Base-by-base conservation (phyloP, 2,329 filamentous ascomycete genomes). In the Paecilomyces sp. region DNA sequence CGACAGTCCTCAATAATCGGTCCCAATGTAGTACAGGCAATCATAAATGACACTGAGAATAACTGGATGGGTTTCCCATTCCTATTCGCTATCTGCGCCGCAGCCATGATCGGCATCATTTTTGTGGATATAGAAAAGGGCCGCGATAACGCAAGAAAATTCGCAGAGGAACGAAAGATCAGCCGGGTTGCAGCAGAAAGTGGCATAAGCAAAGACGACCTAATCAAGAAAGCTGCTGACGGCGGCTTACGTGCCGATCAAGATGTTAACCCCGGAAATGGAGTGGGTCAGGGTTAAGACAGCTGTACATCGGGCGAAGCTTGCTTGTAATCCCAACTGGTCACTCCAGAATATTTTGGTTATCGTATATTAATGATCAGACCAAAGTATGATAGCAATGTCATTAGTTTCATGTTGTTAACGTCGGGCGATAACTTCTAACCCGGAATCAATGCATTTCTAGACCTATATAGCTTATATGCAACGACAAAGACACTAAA, bases 11-110 rank as follows among this genome's bases (percentile, higher is more conserved):
- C 74, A 1, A 77, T 78, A 24, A 77, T 79, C 53, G 75, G 75
- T 0, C 76, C 75, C 11, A 77, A 77, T 52, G 75, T 78, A 31
- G 71, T 77, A 12, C 75, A 78, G 63, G 76, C 74, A 2, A 78
- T 78, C 28, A 75, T 78, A 56, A 77, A 78, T 55, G 57, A 67
- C 33, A 74, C 74, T 0, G 71, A 73, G 30, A 78, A 77, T 50
- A 76, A 75, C 34, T 77, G 75, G 75, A 76, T 75, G 70, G 75
- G 75, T 3, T 79, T 77, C 56, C 75, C 74, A 3, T 79, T 79
- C 52, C 62, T 78, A 1, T 77, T 77, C 58, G 66, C 73, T 1
- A 66, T 78, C 3, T 77, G 74, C 34, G 54, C 67, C 1, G 67
- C 64, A 5, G 75, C 76, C 0, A 76, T 73, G 65, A 69, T 77